phyloP scores from a whole-genome alignment of 106 monocot genomes.

The Ottelia alismoides region DNA sequence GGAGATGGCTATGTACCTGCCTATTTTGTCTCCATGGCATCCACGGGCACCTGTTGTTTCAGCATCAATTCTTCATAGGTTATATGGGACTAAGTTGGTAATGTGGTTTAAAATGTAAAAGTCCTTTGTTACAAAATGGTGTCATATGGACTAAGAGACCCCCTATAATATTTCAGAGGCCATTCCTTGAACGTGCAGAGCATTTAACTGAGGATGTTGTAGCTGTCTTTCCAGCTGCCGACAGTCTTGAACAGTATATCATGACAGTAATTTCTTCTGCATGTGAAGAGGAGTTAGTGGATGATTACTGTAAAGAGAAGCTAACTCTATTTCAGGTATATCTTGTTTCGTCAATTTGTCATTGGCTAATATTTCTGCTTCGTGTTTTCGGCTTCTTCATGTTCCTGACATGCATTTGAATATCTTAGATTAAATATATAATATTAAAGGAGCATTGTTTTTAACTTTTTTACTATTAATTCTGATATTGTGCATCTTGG shows the following conservation, averaged over 20 bases:
- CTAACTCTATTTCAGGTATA: conserved; percentile 59
- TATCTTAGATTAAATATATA: too few relatives aligned
- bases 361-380: not conserved
- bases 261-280: conserved; percentile 63
- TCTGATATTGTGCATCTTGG: too few relatives aligned
- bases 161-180: conserved; percentile 36
- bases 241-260: conserved; percentile 72
- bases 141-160: not conserved
- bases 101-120: too few relatives aligned
- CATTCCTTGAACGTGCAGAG: conserved; percentile 89
- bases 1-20: conserved; percentile 58
- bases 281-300: conserved; percentile 59
- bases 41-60: conserved; percentile 67
- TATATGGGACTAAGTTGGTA: conserved; percentile 90
- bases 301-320: conserved; percentile 53
- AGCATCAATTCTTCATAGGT: conserved; percentile 78
- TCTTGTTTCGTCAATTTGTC: not conserved
- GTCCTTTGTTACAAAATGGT: not conserved
- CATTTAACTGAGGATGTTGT: conserved; percentile 95
- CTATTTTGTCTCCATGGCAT: conserved; percentile 64
- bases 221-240: conserved; percentile 82
- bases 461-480: too few relatives aligned
- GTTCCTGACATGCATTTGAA: too few relatives aligned
- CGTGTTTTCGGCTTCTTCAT: not conserved
- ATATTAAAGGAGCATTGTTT: too few relatives aligned